Evolutionary conservation across 345 rosid genomes (phyloP), one percentile per base, ranked within the genome.

Genomic region (Salix viminalis): DNA sequence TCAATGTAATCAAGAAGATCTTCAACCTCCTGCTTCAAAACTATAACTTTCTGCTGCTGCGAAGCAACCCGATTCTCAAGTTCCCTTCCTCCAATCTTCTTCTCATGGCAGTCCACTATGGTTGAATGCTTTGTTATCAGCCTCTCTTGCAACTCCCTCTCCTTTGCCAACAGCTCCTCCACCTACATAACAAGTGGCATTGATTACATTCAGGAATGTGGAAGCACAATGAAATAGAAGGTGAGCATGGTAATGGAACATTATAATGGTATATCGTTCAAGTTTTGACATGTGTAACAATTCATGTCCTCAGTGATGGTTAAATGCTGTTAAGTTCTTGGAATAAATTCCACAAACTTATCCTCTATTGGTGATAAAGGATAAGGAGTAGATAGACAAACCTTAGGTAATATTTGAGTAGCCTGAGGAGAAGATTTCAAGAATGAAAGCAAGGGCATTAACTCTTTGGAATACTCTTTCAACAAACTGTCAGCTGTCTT

Each of bases 101-200:
- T 90, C 82, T 90, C 97, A 5, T 87, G 85, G 69, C 89, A 85
- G 44, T 90, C 94, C 30, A 93, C 98, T 75, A 92, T 89, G 19
- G 89, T 85, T 2, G 94, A 76, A 84, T 86, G 89, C 72, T 88
- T 83, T 23, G 75, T 79, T 85, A 88, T 86, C 82, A 90, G 79
- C 85, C 86, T 92, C 81, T 93, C 98, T 84, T 92, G 93, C 83
- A 96, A 84, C 70, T 94, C 99, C 80, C 79, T 90, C 86, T 92
- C 98, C 87, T 90, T 96, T 7, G 77, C 85, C 79, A 89, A 87
- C 76, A 96, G 87, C 82, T 92, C 95, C 83, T 89, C 98, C 19
- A 96, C 94, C 99, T 94, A 28, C 34, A 50, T n/a, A 36, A 52
- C 80, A 8, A 67, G 42, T 67, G 14, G 62, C 52, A 42, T 37